These are phyloP conservation scores for Toxoplasma gondii DNA, from an alignment of 169 alveolate genomes.

Conservation along the genomic window DNA sequence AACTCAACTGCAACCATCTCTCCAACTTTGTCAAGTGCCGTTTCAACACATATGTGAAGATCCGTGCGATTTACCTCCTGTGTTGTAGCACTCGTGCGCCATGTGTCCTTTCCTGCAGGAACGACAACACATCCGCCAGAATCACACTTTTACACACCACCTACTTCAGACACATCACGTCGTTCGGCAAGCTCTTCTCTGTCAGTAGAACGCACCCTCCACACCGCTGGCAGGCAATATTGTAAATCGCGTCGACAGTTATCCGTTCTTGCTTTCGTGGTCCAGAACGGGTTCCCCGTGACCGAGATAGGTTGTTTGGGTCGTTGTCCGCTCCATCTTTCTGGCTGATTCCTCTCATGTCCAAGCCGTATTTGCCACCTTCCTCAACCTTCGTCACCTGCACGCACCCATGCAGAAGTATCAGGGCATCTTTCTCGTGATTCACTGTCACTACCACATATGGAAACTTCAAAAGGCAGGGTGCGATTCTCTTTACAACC, in stretches of 20 bases:
- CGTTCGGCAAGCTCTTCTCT: not conserved
- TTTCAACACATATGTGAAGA: too few species aligned
- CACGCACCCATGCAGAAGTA: not conserved
- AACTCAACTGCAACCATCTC: not conserved
- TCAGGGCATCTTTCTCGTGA: not conserved
- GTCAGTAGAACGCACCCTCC: slow-evolving; percentile 41
- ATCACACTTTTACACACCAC: not conserved
- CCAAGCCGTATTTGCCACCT: slow-evolving; percentile 44
- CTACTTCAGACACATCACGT: not conserved
- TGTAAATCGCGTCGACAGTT: slow-evolving; percentile 32
- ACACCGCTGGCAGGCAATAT: slow-evolving; percentile 48
- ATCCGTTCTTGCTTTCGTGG: not conserved
- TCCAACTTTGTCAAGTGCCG: not conserved
- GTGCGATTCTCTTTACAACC: not conserved
- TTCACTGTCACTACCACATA: not conserved
- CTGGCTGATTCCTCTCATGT: slow-evolving; percentile 54
- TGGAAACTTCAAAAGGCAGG: not conserved
- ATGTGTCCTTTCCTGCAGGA: slow-evolving; percentile 57
- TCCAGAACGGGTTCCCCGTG: not conserved
- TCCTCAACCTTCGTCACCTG: slow-evolving; percentile 47
- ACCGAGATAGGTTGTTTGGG: slow-evolving; percentile 24
- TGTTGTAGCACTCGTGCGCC: slow-evolving; percentile 59
- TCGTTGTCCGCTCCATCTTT: slow-evolving; percentile 44
- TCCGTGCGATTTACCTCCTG: slow-evolving; percentile 25
- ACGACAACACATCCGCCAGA: not conserved